These are phyloP conservation scores for Trichosporon sp. DNA, from an alignment of 1,284 basidiomycete species.

Conservation along the genomic window DNA sequence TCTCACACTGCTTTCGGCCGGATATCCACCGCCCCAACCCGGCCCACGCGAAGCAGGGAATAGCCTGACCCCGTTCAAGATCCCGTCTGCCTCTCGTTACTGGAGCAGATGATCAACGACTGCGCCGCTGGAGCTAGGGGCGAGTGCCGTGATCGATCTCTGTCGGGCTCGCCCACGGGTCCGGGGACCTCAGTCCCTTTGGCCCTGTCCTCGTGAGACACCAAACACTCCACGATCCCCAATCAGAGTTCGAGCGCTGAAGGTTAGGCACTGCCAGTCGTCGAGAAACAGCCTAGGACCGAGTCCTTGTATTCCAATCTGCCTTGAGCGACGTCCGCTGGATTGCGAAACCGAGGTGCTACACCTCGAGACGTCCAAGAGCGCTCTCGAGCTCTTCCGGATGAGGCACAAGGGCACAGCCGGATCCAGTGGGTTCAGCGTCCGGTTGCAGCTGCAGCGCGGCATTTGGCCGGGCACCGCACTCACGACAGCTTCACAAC, in stretches of 20 bases:
- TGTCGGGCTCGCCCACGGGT: not conserved
- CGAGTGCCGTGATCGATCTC: not conserved
- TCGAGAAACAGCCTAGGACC: not conserved
- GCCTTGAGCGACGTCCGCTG: not conserved
- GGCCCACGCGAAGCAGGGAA: not conserved
- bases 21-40: not conserved
- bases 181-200: not conserved
- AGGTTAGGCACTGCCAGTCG: not conserved
- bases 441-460: not conserved
- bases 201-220: not conserved
- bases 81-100: not conserved
- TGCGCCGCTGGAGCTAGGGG: not conserved
- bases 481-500: not conserved
- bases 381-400: not conserved
- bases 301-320: not conserved
- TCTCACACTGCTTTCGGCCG: slow-evolving; percentile 2
- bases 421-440: not conserved
- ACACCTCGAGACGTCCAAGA: not conserved
- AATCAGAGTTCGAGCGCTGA: not conserved
- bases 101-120: not conserved
- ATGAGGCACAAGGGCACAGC: not conserved
- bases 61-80: not conserved
- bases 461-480: not conserved
- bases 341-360: not conserved
- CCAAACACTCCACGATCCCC: not conserved